Conservation (phyloP, 495 filamentous ascomycete species). For the Xylaria nigripes region DNA sequence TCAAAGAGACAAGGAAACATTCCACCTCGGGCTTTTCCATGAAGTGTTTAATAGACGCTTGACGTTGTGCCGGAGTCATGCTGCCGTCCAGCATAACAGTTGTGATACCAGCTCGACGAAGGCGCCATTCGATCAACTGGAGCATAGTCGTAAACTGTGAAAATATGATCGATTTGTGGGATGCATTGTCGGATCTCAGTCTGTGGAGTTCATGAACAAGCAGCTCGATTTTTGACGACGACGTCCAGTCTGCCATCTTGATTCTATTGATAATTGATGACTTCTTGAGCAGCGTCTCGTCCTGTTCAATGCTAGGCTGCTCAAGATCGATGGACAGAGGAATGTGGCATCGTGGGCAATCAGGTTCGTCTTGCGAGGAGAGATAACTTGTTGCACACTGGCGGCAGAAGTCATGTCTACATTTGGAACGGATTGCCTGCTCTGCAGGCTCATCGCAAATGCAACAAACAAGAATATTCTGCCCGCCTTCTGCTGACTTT, state of each 20-base stretch:
- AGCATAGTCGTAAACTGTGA: constrained; percentile 98
- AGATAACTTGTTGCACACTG: constrained; percentile 80
- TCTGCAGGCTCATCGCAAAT: constrained; percentile 95
- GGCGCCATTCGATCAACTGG: constrained; percentile 92
- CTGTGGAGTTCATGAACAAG: constrained; percentile 88
- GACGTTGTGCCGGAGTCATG: constrained; percentile 88
- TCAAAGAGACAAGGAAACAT: constrained; percentile 89
- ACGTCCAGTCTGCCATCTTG: constrained; percentile 95
- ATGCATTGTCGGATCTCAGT: constrained; percentile 79
- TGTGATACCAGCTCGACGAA: constrained; percentile 88
- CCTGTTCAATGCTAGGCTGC: constrained; percentile 86
- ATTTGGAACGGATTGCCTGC: constrained; percentile 83
- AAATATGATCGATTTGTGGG: constrained; percentile 94
- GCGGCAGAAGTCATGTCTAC: constrained; percentile 93
- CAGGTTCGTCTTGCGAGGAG: constrained; percentile 60
- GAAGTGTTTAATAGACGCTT: constrained; percentile 84
- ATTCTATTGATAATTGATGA: constrained; percentile 95
- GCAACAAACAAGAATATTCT: constrained; percentile 83
- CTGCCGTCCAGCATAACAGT: constrained; percentile 95
- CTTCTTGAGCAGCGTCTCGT: constrained; percentile 76
- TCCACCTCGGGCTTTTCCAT: constrained; percentile 91
- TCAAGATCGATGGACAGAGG: constrained; percentile 82
- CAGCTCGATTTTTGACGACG: constrained; percentile 94
- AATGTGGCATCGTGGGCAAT: constrained; percentile 92
- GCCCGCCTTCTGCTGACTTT: constrained; percentile 73